Evolutionary conservation across 225 moss, liverwort and hornwort species (phyloP).

Genomic region (Physcomitrellopsis africana): DNA sequence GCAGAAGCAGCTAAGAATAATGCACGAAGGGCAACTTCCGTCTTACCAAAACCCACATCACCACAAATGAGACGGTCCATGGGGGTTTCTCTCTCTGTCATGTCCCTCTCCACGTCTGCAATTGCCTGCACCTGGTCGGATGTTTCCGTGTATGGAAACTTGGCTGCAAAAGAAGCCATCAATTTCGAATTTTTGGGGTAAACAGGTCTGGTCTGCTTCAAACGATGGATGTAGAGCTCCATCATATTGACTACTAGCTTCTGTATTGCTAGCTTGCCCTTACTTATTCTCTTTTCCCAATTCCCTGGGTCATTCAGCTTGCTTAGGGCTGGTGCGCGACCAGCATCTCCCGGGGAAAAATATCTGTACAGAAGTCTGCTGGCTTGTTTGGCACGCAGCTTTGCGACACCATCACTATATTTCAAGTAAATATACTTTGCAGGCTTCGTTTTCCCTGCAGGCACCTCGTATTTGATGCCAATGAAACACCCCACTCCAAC

Average conservation of each 20-base stretch:
- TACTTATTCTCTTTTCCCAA: constrained; percentile 90
- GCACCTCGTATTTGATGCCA: constrained; percentile 83
- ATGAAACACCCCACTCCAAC: constrained; percentile 93
- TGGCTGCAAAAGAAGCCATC: constrained; percentile 60
- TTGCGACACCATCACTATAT: constrained; percentile 89
- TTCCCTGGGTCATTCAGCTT: constrained; percentile 81
- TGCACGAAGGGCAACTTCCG: constrained; percentile 91
- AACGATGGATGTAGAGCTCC: constrained; percentile 92
- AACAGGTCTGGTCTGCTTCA: constrained; percentile 80
- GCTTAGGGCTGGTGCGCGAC: constrained; percentile 74
- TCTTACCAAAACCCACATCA: constrained; percentile 96
- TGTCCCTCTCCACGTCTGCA: constrained; percentile 77
- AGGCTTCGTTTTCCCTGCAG: constrained; percentile 67
- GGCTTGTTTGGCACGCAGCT: constrained; percentile 89
- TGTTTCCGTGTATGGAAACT: constrained; percentile 79
- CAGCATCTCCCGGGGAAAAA: constrained; percentile 72
- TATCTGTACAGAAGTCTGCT: constrained; percentile 86
- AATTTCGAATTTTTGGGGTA: constrained; percentile 53
- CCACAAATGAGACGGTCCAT: constrained; percentile 97
- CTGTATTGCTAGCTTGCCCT: constrained; percentile 91
- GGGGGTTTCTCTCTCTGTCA: constrained; percentile 85
- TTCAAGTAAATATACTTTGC: constrained; percentile 82
- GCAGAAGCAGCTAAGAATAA: constrained; percentile 65
- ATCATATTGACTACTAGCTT: constrained; percentile 98
- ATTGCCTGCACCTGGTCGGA: constrained; percentile 85